These are phyloP conservation scores for Entomophthora muscae DNA, from an alignment of 371 early-diverging fungal genomes.

Conservation along the genomic window DNA sequence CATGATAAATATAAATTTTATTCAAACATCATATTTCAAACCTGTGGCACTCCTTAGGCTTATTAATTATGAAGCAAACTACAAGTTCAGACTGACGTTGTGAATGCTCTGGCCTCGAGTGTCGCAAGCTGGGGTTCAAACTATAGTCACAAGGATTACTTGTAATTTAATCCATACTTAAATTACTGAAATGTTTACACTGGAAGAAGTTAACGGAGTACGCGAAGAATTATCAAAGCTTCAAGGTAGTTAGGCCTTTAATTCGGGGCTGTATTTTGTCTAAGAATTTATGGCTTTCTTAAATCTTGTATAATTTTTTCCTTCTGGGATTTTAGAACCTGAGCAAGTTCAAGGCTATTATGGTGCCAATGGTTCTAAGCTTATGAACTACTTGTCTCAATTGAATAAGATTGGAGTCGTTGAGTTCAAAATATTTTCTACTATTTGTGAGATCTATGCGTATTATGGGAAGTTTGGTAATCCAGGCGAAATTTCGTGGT, in stretches of 20 bases:
- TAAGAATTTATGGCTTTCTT: not conserved
- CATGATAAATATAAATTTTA: too few species aligned
- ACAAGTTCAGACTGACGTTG: too few species aligned
- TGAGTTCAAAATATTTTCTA: not conserved
- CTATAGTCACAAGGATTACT: too few species aligned
- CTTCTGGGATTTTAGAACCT: not conserved
- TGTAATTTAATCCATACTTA: too few species aligned
- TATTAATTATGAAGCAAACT: too few species aligned
- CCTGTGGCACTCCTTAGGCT: too few species aligned
- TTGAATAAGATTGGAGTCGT: not conserved
- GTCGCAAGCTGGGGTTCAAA: too few species aligned
- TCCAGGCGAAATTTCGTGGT: not conserved
- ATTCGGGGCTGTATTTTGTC: not conserved
- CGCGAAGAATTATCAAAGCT: not conserved
- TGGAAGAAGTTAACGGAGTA: not conserved
- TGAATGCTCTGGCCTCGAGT: too few species aligned
- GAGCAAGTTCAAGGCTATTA: not conserved
- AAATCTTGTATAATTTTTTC: not conserved
- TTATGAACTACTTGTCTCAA: not conserved
- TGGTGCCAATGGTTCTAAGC: not conserved
- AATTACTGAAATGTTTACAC: not conserved
- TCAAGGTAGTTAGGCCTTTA: not conserved
- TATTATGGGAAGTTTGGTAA: not conserved
- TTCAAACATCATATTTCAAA: too few species aligned
- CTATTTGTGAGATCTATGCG: not conserved